Evolutionary conservation across 2,329 filamentous ascomycete genomes (phyloP).

Genomic region (Cladosporium phlei): DNA sequence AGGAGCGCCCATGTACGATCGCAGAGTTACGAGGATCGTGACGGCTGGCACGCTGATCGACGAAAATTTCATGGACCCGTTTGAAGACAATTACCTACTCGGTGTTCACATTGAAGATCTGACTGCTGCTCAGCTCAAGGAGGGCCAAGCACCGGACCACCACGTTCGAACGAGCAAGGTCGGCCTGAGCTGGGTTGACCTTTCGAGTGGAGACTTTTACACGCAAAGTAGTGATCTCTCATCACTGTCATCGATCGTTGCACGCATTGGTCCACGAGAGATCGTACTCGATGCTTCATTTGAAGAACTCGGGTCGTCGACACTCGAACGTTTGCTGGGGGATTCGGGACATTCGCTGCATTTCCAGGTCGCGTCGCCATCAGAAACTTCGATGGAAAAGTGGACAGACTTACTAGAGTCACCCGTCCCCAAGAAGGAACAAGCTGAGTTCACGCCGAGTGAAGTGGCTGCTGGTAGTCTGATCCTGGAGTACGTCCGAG

Average conservation of each 20-base stretch:
- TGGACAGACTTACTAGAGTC: constrained; percentile 78
- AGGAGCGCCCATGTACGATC: constrained; percentile 77
- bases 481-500: constrained; percentile 78
- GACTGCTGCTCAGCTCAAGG: constrained; percentile 3
- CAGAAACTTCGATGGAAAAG: constrained; percentile 38
- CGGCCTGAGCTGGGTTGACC: constrained; percentile 87
- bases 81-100: constrained; percentile 87
- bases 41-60: constrained; percentile 95
- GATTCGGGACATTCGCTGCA: constrained; percentile 63
- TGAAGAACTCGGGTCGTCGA: constrained; percentile 42
- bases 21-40: constrained; percentile 78
- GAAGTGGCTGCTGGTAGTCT: constrained; percentile 75
- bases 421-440: constrained; percentile 53
- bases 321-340: constrained; percentile 27
- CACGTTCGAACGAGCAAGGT: constrained; percentile 42
- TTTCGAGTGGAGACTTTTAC: constrained; percentile 91
- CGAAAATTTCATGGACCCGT: constrained; percentile 94
- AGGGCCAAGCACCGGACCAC: constrained; percentile 7
- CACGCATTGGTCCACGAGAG: constrained; percentile 78
- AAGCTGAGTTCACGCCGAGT: constrained; percentile 55
- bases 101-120: constrained; percentile 60
- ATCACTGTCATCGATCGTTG: constrained; percentile 72
- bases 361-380: constrained; percentile 48
- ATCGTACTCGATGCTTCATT: constrained; percentile 63
- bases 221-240: constrained; percentile 70